Conservation (phyloP, 1,284 basidiomycete species). For the Trichosporon sp. region DNA sequence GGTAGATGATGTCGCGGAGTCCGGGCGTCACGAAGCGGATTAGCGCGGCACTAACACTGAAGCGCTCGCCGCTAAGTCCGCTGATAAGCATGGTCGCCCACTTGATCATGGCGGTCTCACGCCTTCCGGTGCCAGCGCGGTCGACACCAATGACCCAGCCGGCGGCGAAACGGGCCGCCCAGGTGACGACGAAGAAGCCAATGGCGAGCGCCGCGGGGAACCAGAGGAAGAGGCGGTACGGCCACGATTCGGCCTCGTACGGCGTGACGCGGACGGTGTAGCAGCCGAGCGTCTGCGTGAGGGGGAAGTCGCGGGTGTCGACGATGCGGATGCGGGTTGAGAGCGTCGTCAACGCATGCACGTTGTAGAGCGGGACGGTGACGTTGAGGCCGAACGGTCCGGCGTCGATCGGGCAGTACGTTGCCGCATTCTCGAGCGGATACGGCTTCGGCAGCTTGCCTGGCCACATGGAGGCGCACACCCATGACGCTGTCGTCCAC, state of each 20-base stretch:
- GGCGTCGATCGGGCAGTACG: constrained; percentile 71
- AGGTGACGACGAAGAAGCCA: constrained; percentile 77
- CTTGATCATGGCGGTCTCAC: constrained; percentile 52
- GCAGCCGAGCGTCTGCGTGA: constrained; percentile 74
- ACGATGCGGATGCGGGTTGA: constrained; percentile 82
- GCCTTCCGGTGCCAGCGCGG: constrained; percentile 31
- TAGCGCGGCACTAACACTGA: constrained; percentile 80
- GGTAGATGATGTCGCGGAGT: constrained; percentile 86
- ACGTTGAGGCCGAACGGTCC: constrained; percentile 82
- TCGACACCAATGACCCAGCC: constrained; percentile 65
- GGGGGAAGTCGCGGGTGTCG: constrained; percentile 66
- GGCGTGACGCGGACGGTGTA: constrained; percentile 78
- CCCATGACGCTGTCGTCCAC: constrained; percentile 68
- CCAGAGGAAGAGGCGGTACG: constrained; percentile 79
- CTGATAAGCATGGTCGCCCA: constrained; percentile 88
- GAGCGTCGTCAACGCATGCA: constrained; percentile 78
- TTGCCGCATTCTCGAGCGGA: constrained; percentile 55
- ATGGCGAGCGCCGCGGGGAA: constrained; percentile 73
- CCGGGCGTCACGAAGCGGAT: constrained; percentile 92
- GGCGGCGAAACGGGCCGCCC: constrained; percentile 75
- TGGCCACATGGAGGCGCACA: constrained; percentile 73
- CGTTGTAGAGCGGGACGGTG: constrained; percentile 68
- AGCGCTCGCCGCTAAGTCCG: constrained; percentile 84
- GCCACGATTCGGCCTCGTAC: constrained; percentile 67
- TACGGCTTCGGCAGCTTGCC: constrained; percentile 63